Evolutionary conservation across 305 asterid species (phyloP).

Genomic region (Ajuga reptans): DNA sequence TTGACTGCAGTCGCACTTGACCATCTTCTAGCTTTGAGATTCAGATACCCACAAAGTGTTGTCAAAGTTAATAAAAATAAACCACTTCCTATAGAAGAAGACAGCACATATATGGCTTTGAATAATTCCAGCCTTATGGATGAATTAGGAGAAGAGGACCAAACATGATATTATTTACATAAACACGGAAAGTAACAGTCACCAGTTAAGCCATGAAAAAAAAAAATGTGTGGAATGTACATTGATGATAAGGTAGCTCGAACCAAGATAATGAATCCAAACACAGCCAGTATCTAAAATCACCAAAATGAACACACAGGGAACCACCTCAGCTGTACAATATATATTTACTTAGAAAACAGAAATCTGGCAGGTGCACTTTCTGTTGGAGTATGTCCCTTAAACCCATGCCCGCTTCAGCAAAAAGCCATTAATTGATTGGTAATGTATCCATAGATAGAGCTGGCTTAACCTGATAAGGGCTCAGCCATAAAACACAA

Average conservation of each 20-base stretch:
- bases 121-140: background rate
- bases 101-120: slow-evolving; percentile 7
- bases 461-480: background rate
- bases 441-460: background rate
- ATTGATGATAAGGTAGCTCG: background rate
- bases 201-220: background rate
- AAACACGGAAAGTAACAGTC: slow-evolving; percentile 5
- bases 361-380: too few species aligned
- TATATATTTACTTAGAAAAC: too few species aligned
- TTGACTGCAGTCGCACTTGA: slow-evolving; percentile 91
- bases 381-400: background rate
- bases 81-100: background rate
- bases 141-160: slow-evolving; percentile 10
- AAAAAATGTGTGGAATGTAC: background rate
- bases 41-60: slow-evolving; percentile 27
- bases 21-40: slow-evolving; percentile 93
- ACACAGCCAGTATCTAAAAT: slow-evolving; percentile 1
- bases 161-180: background rate
- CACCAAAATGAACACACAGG: background rate
- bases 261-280: background rate
- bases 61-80: slow-evolving; percentile 23
- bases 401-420: background rate
- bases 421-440: background rate
- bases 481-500: background rate
- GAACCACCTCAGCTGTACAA: background rate